A percentile compares a stretch with the other conserved stretches of the same genome.
Conservation (phyloP, 1,139 yeast genomes). For the Suzukiozyma palmioleophila region DNA sequence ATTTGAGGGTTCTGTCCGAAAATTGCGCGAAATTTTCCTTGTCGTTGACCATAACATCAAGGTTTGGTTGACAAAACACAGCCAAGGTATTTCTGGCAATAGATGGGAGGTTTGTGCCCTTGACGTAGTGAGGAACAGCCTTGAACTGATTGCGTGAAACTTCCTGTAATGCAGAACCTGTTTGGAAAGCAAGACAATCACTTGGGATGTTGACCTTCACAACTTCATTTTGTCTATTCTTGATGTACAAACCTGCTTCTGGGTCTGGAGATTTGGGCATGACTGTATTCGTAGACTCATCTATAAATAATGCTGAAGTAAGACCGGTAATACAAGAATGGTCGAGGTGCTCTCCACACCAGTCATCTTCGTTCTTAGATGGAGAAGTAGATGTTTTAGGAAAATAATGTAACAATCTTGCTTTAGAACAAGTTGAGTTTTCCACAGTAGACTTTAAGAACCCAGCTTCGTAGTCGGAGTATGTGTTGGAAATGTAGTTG, state of each 20-base stretch:
- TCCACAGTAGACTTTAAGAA: constrained; percentile 45
- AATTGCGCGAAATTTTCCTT: constrained; percentile 48
- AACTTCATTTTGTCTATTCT: constrained; percentile 39
- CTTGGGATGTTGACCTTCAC: constrained; percentile 53
- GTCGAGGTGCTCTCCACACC: constrained; percentile 69
- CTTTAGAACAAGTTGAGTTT: constrained; percentile 54
- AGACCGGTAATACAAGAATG: constrained; percentile 62
- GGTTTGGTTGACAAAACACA: constrained; percentile 60
- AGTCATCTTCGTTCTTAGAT: constrained; percentile 27
- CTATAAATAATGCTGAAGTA: constrained; percentile 53
- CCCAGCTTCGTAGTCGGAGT: constrained; percentile 25
- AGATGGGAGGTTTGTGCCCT: constrained; percentile 32
- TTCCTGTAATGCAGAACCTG: constrained; percentile 58
- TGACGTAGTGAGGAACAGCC: constrained; percentile 61
- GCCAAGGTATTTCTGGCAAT: constrained; percentile 57
- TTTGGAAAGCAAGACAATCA: constrained; percentile 59
- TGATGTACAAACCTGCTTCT: constrained; percentile 50
- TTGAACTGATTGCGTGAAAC: constrained; percentile 47
- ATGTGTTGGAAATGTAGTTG: constrained; percentile 27
- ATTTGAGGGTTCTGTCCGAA: constrained; percentile 33
- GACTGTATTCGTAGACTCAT: constrained; percentile 25
- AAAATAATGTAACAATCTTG: constrained; percentile 54
- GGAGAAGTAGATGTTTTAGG: constrained; percentile 17
- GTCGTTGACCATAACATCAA: constrained; percentile 44
- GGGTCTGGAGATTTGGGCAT: constrained; percentile 39